Evolutionary conservation across 139 green algal genomes (phyloP).

Genomic region (Picochlorum sp.): DNA sequence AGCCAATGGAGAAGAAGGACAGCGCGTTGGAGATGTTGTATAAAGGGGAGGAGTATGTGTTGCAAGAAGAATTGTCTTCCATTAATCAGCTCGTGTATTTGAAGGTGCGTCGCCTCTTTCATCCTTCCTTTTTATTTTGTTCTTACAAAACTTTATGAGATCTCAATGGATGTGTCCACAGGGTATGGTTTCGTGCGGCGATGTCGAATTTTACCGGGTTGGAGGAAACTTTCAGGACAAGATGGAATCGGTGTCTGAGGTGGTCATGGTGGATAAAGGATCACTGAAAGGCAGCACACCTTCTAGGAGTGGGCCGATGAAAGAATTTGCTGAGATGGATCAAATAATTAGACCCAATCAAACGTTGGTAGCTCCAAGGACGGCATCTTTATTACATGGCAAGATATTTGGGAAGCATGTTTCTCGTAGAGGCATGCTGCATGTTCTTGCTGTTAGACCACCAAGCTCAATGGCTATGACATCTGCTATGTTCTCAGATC

Average conservation of each 20-base stretch:
- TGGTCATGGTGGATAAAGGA: not conserved
- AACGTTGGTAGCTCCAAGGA: not conserved
- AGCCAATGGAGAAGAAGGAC: too few relatives aligned
- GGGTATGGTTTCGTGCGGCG: not conserved
- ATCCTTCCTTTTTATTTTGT: too few relatives aligned
- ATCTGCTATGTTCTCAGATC: too few relatives aligned
- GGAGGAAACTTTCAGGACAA: not conserved
- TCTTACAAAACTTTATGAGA: too few relatives aligned
- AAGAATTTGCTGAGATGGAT: not conserved
- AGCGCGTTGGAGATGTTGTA: too few relatives aligned
- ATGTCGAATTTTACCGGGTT: not conserved
- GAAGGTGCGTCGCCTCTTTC: too few relatives aligned
- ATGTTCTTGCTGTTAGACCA: not conserved
- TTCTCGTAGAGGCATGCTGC: not conserved
- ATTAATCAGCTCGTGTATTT: too few relatives aligned
- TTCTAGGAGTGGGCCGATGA: not conserved
- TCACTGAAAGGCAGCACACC: not conserved
- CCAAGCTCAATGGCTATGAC: too few relatives aligned
- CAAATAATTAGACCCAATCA: not conserved
- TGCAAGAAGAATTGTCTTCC: too few relatives aligned
- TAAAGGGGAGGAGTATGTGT: too few relatives aligned
- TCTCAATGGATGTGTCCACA: too few relatives aligned
- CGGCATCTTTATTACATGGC: not conserved
- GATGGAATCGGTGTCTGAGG: not conserved
- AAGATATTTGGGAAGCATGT: not conserved